Evolutionary conservation across 805 yeast genomes (phyloP), one percentile per base, ranked within the genome.

Genomic region (Hanseniaspora taiwanica): DNA sequence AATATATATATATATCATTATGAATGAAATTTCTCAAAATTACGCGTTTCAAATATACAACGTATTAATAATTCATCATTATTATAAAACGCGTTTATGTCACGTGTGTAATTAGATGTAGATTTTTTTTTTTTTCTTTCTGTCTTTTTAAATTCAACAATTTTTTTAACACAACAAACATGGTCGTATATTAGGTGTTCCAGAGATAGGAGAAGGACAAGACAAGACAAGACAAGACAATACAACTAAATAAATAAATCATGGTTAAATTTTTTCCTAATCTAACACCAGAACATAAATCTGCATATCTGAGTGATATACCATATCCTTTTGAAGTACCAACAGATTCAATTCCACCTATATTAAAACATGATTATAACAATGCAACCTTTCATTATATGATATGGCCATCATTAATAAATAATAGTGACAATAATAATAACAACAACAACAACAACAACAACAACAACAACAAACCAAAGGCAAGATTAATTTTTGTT

Each of bases 401-500:
- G 33, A 29, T 29, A 16, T 29, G 33, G 33, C 33, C 33, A 4
- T 9, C 18, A 9, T 3, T 18, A n/a, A 14, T 16, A 4, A 16
- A n/a, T 4, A 4, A 16, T 29, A 29, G 9, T n/a, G 14, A 16
- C 17, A 29, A 6, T 29, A 25, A 13, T 25, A 25, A 4, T 25
- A 25, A 13, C n/a, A 25, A 4, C n/a, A 25, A 13, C n/a, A 25
- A 23, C 12, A 23, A 7, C 12, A 23, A 23, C 12, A 23, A 7
- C 12, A 23, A 23, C 12, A 23, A 7, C 12, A 23, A 23, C 12
- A 23, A 7, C 12, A 23, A 23, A 8, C 7, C 27, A 7, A 5
- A 7, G 27, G 35, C 27, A 8, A 64, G 78, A 42, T 49, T 81
- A 3, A 42, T 81, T 2, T 66, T 70, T 42, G 72, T 81, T 3